Evolutionary conservation across 2,329 filamentous ascomycete genomes (phyloP).

Genomic region (Neonectria punicea): DNA sequence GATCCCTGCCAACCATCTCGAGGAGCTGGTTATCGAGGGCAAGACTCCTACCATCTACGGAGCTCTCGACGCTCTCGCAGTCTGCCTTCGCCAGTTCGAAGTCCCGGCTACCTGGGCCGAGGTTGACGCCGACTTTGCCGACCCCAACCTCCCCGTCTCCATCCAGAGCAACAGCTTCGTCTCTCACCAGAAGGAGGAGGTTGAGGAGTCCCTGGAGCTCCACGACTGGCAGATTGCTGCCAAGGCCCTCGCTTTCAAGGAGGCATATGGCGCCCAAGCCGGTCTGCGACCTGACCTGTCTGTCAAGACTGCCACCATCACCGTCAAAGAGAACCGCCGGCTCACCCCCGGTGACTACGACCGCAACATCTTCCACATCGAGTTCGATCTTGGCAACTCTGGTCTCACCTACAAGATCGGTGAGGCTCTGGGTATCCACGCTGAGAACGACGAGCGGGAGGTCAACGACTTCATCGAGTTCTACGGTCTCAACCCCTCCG

Average conservation of each 20-base stretch:
- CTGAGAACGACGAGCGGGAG: slow-evolving; percentile 85
- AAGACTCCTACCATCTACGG: slow-evolving; percentile 63
- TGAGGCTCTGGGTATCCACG: slow-evolving; percentile 95
- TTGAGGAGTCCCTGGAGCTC: slow-evolving; percentile 72
- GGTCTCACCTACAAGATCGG: slow-evolving; percentile 97
- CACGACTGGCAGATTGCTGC: slow-evolving; percentile 85
- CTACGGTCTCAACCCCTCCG: slow-evolving; percentile 85
- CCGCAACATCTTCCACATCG: slow-evolving; percentile 99
- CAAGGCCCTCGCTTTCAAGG: slow-evolving; percentile 92
- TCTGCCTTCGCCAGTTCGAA: slow-evolving; percentile 77
- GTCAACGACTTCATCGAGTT: slow-evolving; percentile 88
- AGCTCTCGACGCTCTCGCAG: slow-evolving; percentile 73
- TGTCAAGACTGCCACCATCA: slow-evolving; percentile 86
- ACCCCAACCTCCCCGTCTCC: slow-evolving; percentile 66
- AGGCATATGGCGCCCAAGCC: slow-evolving; percentile 82
- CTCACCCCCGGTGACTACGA: slow-evolving; percentile 90
- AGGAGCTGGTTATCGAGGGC: slow-evolving; percentile 70
- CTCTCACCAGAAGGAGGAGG: slow-evolving; percentile 79
- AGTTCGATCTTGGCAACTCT: slow-evolving; percentile 93
- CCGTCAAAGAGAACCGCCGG: slow-evolving; percentile 94
- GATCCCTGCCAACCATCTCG: slow-evolving; percentile 68
- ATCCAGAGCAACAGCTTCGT: slow-evolving; percentile 85
- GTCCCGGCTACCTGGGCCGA: slow-evolving; percentile 85
- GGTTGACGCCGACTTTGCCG: slow-evolving; percentile 63
- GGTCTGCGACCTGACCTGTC: slow-evolving; percentile 85